Conservation (phyloP, 441 rosid species). For the Gossypium schwendimanii region DNA sequence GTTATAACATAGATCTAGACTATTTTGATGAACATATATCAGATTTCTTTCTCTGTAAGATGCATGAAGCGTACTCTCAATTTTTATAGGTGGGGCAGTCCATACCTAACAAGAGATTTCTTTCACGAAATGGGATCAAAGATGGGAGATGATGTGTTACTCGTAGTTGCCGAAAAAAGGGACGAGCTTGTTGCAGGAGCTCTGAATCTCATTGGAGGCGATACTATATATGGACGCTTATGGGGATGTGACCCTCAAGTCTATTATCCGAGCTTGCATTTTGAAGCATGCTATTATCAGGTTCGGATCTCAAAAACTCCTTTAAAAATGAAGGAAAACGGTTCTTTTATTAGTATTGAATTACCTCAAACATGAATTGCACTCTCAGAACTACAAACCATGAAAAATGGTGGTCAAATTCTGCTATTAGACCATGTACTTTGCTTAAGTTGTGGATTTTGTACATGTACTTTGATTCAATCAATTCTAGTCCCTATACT, state of each 20-base stretch:
- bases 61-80: conserved; percentile 6
- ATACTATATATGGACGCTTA: conserved; percentile 72
- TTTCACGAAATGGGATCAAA: conserved; percentile 75
- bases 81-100: conserved; percentile 78
- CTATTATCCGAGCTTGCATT: conserved; percentile 80
- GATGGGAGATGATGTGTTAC: conserved; percentile 69
- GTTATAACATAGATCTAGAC: background rate
- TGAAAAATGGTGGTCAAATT: too few relatives aligned
- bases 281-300: conserved; percentile 97
- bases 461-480: too few relatives aligned
- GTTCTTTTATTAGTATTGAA: background rate
- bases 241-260: conserved; percentile 86
- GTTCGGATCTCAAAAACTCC: conserved; percentile 26
- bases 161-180: conserved; percentile 81
- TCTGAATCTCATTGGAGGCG: conserved; percentile 87
- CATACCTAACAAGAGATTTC: conserved; percentile 82
- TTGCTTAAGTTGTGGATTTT: too few relatives aligned
- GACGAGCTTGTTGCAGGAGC: conserved; percentile 92
- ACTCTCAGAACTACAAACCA: background rate
- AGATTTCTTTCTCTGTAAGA: conserved; percentile 1
- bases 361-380: background rate
- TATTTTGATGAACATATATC: background rate
- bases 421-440: too few relatives aligned
- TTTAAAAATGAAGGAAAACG: background rate
- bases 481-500: too few relatives aligned